Conservation (phyloP, 1,284 basidiomycete species). For the Cutaneotrichosporon sp. region DNA sequence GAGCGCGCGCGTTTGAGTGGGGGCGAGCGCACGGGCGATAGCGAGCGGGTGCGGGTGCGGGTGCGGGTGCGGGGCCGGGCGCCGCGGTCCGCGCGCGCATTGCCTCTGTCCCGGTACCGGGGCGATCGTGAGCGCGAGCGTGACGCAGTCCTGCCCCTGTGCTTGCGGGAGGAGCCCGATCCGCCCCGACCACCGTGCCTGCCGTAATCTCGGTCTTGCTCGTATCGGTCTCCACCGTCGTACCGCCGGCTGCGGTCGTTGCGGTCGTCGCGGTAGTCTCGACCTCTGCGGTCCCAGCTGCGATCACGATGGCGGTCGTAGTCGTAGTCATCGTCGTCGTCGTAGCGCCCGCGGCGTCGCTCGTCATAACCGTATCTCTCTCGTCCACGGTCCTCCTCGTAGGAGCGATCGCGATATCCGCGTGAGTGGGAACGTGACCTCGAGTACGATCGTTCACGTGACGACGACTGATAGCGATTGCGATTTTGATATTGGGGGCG, state of each 20-base stretch:
- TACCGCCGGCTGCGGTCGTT: slow-evolving; percentile 1
- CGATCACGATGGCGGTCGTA: background rate
- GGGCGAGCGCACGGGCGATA: slow-evolving; percentile 9
- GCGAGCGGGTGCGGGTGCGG: slow-evolving; percentile 13
- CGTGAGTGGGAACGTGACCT: background rate
- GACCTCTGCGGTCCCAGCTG: slow-evolving; percentile 3
- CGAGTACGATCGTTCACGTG: slow-evolving; percentile 1
- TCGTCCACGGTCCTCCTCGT: background rate
- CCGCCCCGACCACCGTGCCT: slow-evolving; percentile 7
- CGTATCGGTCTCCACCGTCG: slow-evolving; percentile 2
- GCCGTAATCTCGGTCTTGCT: slow-evolving; percentile 5
- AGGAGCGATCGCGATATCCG: slow-evolving; percentile 1
- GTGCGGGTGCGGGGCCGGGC: slow-evolving; percentile 5
- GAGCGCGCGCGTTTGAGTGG: slow-evolving; percentile 10
- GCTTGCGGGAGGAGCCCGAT: slow-evolving; percentile 8
- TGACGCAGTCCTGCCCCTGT: background rate
- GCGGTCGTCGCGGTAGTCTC: background rate
- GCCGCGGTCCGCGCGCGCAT: slow-evolving; percentile 2
- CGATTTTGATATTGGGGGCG: background rate
- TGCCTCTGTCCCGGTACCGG: background rate
- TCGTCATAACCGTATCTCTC: background rate
- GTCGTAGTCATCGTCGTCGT: slow-evolving; percentile 6
- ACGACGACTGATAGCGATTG: background rate
- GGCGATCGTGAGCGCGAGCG: slow-evolving; percentile 13
- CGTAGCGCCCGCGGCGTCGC: slow-evolving; percentile 1